Percentiles rank a stretch among this genome's conserved stretches.
These are phyloP conservation scores for Chrysanthemum makinoi DNA, from an alignment of 129 eudicot genomes.

Conservation along the genomic window DNA sequence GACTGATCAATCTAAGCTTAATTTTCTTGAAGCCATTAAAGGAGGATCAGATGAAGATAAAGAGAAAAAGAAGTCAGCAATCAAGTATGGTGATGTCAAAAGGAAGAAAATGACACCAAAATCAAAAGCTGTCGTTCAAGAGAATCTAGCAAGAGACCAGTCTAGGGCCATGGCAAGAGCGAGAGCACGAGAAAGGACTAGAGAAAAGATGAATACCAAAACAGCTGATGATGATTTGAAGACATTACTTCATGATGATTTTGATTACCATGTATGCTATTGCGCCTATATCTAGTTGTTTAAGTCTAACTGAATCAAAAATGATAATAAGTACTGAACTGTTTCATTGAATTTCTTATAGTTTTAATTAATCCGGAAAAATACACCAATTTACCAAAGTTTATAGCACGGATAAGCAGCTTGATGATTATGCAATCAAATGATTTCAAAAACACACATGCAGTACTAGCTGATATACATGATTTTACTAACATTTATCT, in stretches of 20 bases:
- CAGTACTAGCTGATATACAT: background rate
- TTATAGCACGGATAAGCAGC: slow-evolving; percentile 1
- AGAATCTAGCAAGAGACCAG: slow-evolving; percentile 36
- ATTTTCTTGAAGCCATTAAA: slow-evolving; percentile 24
- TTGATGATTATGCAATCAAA: slow-evolving; percentile 8
- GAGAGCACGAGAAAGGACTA: slow-evolving; percentile 75
- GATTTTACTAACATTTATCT: background rate
- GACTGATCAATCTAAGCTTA: slow-evolving; percentile 17
- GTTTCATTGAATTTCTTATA: background rate
- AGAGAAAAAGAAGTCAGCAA: slow-evolving; percentile 11
- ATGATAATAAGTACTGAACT: background rate
- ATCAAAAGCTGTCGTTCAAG: slow-evolving; percentile 3
- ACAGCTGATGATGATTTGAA: slow-evolving; percentile 20
- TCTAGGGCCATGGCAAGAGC: slow-evolving; percentile 75
- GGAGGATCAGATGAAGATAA: slow-evolving; percentile 12
- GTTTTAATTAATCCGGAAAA: background rate
- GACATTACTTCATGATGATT: slow-evolving; percentile 11
- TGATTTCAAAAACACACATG: background rate
- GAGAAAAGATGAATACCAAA: slow-evolving; percentile 41
- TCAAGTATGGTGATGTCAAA: slow-evolving; percentile 19
- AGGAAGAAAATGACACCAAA: slow-evolving; percentile 14
- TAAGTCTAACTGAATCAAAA: background rate
- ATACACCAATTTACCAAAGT: background rate
- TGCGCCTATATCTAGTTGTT: no score
- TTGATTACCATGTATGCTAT: slow-evolving; percentile 20